Percentiles rank a stretch among this genome's conserved stretches.
Conservation (phyloP, 768 basidiomycete genomes). For the Exsudoporus frostii region DNA sequence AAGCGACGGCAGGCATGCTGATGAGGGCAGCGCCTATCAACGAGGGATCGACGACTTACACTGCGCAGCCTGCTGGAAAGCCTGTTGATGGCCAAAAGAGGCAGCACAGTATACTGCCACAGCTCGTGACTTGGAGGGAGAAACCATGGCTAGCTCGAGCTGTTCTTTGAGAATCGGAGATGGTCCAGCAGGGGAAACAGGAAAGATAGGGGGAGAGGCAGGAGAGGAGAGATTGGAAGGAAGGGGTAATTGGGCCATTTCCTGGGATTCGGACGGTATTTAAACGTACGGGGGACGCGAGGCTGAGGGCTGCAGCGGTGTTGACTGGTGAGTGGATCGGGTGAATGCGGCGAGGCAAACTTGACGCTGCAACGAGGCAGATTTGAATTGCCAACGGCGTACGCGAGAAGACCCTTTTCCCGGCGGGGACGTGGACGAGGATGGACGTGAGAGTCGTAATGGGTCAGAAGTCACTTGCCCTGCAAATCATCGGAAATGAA, state of each 20-base stretch:
- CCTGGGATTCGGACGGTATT: slow-evolving; percentile 14
- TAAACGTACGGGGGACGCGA: slow-evolving; percentile 19
- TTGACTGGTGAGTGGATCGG: slow-evolving; percentile 5
- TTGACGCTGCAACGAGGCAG: slow-evolving; percentile 24
- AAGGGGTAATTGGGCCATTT: slow-evolving; percentile 11
- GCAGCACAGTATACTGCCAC: slow-evolving; percentile 89
- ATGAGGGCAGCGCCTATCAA: neutral
- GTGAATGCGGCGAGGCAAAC: slow-evolving; percentile 3
- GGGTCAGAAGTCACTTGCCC: no score
- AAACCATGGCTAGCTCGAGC: slow-evolving; percentile 24
- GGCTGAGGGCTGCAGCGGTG: slow-evolving; percentile 11
- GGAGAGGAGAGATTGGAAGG: slow-evolving; percentile 5
- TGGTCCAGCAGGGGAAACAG: neutral
- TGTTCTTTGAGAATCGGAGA: slow-evolving; percentile 7
- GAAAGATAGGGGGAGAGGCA: neutral
- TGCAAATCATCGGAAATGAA: no score
- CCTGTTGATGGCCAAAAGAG: slow-evolving; percentile 57
- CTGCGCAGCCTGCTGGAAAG: slow-evolving; percentile 62
- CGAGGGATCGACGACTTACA: slow-evolving; percentile 48
- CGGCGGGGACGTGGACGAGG: no score
- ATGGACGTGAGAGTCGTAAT: no score
- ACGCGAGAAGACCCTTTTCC: neutral
- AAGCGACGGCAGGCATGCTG: neutral
- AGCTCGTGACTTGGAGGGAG: slow-evolving; percentile 34
- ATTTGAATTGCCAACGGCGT: neutral